Conservation (phyloP, 805 yeast species). For the Ogataea kodamae region DNA sequence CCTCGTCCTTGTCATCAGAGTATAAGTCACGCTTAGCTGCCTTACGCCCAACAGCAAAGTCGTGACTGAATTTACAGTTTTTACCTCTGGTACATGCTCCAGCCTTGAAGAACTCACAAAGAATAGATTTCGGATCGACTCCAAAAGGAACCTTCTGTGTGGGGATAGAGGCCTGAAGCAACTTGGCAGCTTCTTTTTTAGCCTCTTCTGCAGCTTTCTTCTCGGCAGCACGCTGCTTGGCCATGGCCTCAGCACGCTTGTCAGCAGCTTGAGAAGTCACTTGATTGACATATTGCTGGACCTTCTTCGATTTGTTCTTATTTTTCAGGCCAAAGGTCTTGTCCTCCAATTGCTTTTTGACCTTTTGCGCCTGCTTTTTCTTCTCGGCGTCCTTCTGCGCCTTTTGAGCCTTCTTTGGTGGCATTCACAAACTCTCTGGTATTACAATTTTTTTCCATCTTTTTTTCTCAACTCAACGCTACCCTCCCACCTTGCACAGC, state of each 20-base stretch:
- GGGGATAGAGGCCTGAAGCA: conserved; percentile 63
- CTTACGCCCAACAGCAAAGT: conserved; percentile 78
- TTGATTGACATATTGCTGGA: conserved; percentile 68
- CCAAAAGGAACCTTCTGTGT: conserved; percentile 92
- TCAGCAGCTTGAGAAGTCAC: conserved; percentile 60
- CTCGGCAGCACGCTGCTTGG: conserved; percentile 74
- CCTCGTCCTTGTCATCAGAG: conserved; percentile 71
- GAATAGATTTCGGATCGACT: conserved; percentile 91
- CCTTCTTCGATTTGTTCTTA: conserved; percentile 90
- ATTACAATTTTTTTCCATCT: conserved; percentile 7
- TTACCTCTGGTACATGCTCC: conserved; percentile 81
- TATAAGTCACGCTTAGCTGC: conserved; percentile 88
- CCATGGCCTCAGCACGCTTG: conserved; percentile 43
- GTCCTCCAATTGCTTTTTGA: conserved; percentile 65
- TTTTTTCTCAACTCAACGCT: conserved; percentile 1
- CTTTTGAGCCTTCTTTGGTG: conserved; percentile 64
- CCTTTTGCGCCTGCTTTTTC: conserved; percentile 59
- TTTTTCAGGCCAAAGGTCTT: conserved; percentile 95
- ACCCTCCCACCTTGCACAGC: conserved; percentile 4
- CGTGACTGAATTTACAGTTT: conserved; percentile 91
- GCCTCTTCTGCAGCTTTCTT: conserved; percentile 91
- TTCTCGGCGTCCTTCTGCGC: conserved; percentile 51
- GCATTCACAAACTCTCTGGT: conserved; percentile 43
- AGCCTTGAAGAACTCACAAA: conserved; percentile 84
- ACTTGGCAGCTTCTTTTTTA: conserved; percentile 77